These are phyloP conservation scores for Sinapis alba DNA, from an alignment of 441 rosid genomes.

Conservation along the genomic window DNA sequence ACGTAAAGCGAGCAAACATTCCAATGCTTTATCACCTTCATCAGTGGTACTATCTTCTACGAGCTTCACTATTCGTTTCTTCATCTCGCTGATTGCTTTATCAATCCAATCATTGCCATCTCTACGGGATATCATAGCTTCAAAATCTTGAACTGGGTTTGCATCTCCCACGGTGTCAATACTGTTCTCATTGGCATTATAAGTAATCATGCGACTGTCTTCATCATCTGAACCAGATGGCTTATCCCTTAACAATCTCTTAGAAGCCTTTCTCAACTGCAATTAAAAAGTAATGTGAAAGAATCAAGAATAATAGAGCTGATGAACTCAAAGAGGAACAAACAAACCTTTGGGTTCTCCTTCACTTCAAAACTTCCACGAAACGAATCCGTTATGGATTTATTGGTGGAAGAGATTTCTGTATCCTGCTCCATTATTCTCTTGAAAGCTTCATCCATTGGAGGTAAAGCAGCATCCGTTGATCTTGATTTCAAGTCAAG, in stretches of 20 bases:
- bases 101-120: slow-evolving; percentile 66
- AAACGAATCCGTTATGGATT: slow-evolving; percentile 52
- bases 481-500: slow-evolving; percentile 81
- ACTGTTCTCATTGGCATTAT: slow-evolving; percentile 36
- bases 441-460: slow-evolving; percentile 74
- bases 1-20: slow-evolving; percentile 70
- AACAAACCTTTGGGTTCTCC: slow-evolving; percentile 77
- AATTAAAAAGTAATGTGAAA: slow-evolving; percentile 25
- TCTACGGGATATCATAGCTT: slow-evolving; percentile 80
- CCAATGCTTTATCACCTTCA: slow-evolving; percentile 55
- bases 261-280: slow-evolving; percentile 74
- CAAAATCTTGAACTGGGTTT: slow-evolving; percentile 81
- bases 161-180: slow-evolving; percentile 59
- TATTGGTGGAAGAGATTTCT: slow-evolving; percentile 56
- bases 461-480: slow-evolving; percentile 78
- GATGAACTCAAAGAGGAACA: neutral
- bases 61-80: slow-evolving; percentile 51
- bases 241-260: slow-evolving; percentile 55
- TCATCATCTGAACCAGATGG: slow-evolving; percentile 74
- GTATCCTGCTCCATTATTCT: slow-evolving; percentile 71
- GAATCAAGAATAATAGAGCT: slow-evolving; percentile 5
- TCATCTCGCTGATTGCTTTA: slow-evolving; percentile 73
- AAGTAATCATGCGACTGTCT: slow-evolving; percentile 38
- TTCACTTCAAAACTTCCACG: slow-evolving; percentile 67
- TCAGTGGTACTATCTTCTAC: slow-evolving; percentile 42